phyloP scores from a whole-genome alignment of 768 basidiomycete genomes.

The Suillus brevipes region DNA sequence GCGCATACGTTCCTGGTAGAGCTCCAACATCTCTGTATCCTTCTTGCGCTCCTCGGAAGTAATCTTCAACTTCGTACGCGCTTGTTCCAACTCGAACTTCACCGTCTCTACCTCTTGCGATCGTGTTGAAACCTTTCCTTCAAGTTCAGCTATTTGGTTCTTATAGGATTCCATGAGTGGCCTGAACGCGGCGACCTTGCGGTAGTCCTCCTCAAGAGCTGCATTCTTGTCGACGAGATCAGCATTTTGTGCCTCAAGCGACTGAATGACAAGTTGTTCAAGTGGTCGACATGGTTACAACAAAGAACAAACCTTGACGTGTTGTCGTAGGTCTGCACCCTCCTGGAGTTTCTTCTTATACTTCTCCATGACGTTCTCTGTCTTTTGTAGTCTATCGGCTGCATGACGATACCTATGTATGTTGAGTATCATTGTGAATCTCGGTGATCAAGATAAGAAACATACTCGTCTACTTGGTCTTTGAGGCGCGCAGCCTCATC shows the following conservation, averaged over 20 bases:
- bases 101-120: slow-evolving; percentile 72
- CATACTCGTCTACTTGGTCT: slow-evolving; percentile 92
- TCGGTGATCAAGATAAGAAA: background rate
- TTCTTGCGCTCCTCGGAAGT: slow-evolving; percentile 67
- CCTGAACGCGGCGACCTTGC: slow-evolving; percentile 82
- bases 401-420: slow-evolving; percentile 79
- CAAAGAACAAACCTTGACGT: slow-evolving; percentile 63
- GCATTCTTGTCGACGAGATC: slow-evolving; percentile 90
- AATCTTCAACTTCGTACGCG: slow-evolving; percentile 66
- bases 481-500: slow-evolving; percentile 80
- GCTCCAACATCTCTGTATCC: slow-evolving; percentile 81
- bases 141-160: slow-evolving; percentile 78
- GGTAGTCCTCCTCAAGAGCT: slow-evolving; percentile 88
- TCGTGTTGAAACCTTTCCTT: slow-evolving; percentile 64
- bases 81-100: slow-evolving; percentile 76
- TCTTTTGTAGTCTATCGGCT: slow-evolving; percentile 88
- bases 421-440: background rate
- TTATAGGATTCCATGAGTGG: slow-evolving; percentile 93
- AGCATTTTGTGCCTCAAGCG: slow-evolving; percentile 90
- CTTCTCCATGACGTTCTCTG: slow-evolving; percentile 97
- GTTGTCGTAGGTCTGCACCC: slow-evolving; percentile 83
- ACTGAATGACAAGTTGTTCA: slow-evolving; percentile 41
- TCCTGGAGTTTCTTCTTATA: slow-evolving; percentile 99
- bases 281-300: background rate
- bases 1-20: slow-evolving; percentile 87